Base-by-base conservation (phyloP, 768 basidiomycete genomes). In the Lentinula aciculospora region DNA sequence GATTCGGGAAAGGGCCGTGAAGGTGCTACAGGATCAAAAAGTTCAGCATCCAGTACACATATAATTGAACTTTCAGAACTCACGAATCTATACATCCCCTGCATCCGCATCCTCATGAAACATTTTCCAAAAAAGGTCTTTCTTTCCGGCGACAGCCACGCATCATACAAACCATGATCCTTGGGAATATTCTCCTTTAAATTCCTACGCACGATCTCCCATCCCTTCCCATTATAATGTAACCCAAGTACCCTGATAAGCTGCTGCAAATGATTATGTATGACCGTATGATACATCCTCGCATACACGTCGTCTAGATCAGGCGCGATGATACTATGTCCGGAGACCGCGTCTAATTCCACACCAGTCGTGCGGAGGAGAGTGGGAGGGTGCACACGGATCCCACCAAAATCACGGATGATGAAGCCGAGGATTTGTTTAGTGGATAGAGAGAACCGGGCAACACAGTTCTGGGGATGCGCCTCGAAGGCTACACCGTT, bases 401-500 rank as follows among this genome's bases (percentile, higher is more conserved):
- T 65, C 1, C 82, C 82, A 23, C 81, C 82, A 65, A 82, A 82
- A 59, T 84, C 83, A 25, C 82, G 77, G 29, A 84, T 74, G 59
- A 82, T 73, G 66, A 84, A 83, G 0, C 81, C 82, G 34, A 73
- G 76, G 3, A 83, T 64, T 51, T 78, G 76, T 54, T 79, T 78
- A 3, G 81, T 77, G 25, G 70, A 58, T 3, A 78, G 60, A 58
- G 79, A 76, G 60, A 82, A 83, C 1, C 81, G 75, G 5, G 81
- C 81, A 7, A 84, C 69, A 58, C 81, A 82, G 60, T 84, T 83
- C 66, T 84, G 83, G 1, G 80, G 80, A 63, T 84, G 83, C 49
- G 76, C 79, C 64, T 84, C 81, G 62, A 84, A 83, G 1, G 78
- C 81, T 3, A 84, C 81, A 6, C 82, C 81, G 58, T 84, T 80